A percentile compares a stretch with the other conserved stretches of the same genome.
Evolutionary conservation across 805 yeast species (phyloP).

Genomic region (Schwanniomyces vanrijiae): DNA sequence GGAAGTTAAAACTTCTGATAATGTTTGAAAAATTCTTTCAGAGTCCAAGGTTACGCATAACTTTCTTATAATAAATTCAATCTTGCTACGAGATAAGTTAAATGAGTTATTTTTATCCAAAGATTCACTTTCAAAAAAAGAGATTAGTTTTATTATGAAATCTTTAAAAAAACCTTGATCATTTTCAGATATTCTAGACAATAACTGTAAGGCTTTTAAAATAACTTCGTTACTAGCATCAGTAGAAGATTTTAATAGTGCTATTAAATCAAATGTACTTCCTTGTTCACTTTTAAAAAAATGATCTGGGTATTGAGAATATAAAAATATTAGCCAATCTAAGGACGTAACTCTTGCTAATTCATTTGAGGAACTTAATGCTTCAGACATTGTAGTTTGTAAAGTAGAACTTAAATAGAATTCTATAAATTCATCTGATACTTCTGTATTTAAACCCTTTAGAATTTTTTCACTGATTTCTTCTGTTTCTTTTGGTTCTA

Average conservation of each 20-base stretch:
- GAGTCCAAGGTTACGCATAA: constrained; percentile 79
- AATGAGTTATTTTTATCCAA: constrained; percentile 7
- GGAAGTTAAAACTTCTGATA: constrained; percentile 69
- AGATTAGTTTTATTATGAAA: constrained; percentile 70
- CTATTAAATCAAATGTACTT: constrained; percentile 56
- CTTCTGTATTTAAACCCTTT: constrained; percentile 40
- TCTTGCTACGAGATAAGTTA: constrained; percentile 34
- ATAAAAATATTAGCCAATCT: constrained; percentile 87
- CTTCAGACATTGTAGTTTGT: constrained; percentile 68
- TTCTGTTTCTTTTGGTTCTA: constrained; percentile 15
- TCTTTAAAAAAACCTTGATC: constrained; percentile 74
- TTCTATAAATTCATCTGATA: constrained; percentile 41
- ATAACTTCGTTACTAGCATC: constrained; percentile 78
- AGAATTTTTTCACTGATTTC: constrained; percentile 35
- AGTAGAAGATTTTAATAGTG: constrained; percentile 67
- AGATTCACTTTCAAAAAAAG: constrained; percentile 65
- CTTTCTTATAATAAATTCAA: constrained; percentile 80
- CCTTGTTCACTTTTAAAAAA: constrained; percentile 25
- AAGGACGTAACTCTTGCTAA: constrained; percentile 79
- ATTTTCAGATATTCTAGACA: constrained; percentile 73
- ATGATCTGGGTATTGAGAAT: constrained; percentile 53
- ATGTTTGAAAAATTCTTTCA: constrained; percentile 76
- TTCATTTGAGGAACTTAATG: constrained; percentile 51
- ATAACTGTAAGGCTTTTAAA: constrained; percentile 64
- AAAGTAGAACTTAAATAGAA: constrained; percentile 51